Evolutionary conservation across 768 basidiomycete genomes (phyloP).

Genomic region (Boletus tomentosulus): DNA sequence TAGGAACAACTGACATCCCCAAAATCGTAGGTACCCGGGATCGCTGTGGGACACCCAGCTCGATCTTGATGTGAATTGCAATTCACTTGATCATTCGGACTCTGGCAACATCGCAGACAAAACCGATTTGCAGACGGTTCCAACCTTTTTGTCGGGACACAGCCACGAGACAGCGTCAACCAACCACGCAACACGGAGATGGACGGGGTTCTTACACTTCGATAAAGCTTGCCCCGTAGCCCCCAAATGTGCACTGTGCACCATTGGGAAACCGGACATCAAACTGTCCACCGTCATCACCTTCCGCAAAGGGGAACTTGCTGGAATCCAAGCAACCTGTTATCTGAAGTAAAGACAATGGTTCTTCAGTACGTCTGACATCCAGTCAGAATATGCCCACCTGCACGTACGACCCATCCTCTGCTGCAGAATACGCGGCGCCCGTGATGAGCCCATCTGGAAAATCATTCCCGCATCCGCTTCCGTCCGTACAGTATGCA

Average conservation of each 20-base stretch:
- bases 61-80: conserved; percentile 51
- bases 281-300: conserved; percentile 46
- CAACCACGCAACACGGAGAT: background rate
- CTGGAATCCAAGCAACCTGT: conserved; percentile 36
- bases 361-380: background rate
- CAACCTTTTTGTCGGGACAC: conserved; percentile 29
- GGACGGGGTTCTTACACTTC: conserved; percentile 35
- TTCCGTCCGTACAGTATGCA: conserved; percentile 34
- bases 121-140: conserved; percentile 45
- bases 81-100: conserved; percentile 39
- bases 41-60: conserved; percentile 37
- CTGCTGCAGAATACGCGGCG: conserved; percentile 29
- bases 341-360: conserved; percentile 24
- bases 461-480: conserved; percentile 28
- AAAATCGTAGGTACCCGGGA: conserved; percentile 47
- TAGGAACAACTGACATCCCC: conserved; percentile 36
- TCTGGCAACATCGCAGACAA: conserved; percentile 46
- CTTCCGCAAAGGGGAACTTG: conserved; percentile 30
- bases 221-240: conserved; percentile 49
- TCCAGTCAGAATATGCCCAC: conserved; percentile 14
- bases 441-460: conserved; percentile 37
- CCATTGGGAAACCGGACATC: conserved; percentile 50
- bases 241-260: conserved; percentile 50
- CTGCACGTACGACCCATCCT: conserved; percentile 39
- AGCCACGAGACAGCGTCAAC: background rate